These are phyloP conservation scores for Hypoxylon trugodes DNA, from an alignment of 495 filamentous ascomycete species.

Conservation along the genomic window DNA sequence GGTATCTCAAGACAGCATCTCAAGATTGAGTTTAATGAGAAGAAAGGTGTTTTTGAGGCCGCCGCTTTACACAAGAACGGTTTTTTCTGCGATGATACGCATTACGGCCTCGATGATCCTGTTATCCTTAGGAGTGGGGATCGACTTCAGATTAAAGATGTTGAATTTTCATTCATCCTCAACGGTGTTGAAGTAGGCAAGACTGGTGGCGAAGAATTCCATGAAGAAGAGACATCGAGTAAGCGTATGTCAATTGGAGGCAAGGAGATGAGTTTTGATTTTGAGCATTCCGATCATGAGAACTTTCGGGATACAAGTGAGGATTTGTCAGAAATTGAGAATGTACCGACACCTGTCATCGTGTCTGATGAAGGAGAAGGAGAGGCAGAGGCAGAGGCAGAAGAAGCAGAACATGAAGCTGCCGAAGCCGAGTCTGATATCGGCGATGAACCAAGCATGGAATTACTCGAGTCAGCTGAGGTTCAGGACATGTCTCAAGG, in stretches of 20 bases:
- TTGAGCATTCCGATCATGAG: conserved; percentile 66
- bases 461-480: conserved; percentile 50
- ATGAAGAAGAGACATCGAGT: conserved; percentile 51
- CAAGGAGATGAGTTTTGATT: conserved; percentile 71
- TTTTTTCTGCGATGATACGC: conserved; percentile 80
- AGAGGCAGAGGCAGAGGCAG: conserved; percentile 44
- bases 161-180: conserved; percentile 75
- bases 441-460: conserved; percentile 49
- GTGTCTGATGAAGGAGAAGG: conserved; percentile 34
- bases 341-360: conserved; percentile 30
- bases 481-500: conserved; percentile 44
- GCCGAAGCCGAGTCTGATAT: conserved; percentile 49
- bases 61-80: conserved; percentile 85
- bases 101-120: conserved; percentile 66
- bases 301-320: conserved; percentile 63
- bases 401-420: conserved; percentile 49
- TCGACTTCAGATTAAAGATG: conserved; percentile 79
- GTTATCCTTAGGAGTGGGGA: conserved; percentile 76
- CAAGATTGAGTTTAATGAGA: conserved; percentile 81
- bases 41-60: conserved; percentile 77
- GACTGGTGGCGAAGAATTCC: conserved; percentile 67
- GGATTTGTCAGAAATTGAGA: conserved; percentile 48
- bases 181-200: conserved; percentile 75
- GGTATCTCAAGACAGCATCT: conserved; percentile 88
- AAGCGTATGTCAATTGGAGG: conserved; percentile 60